Base-by-base conservation (phyloP, 192 early-diverging fungal species). In the Fimicolochytrium jonesii region DNA sequence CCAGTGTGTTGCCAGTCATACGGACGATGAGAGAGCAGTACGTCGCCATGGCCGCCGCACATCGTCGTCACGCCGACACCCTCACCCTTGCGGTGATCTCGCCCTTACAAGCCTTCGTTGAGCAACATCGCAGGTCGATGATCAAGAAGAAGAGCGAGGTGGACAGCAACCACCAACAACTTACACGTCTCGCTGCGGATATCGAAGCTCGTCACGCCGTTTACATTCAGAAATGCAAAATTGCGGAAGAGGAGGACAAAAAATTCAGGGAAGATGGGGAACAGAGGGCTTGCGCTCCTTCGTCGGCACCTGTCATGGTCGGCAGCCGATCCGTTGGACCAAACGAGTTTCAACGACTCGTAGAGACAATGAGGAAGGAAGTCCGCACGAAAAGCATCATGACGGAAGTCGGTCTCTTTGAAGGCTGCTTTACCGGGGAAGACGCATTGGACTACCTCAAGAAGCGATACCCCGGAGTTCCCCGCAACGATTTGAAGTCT, bases 61-160 rank as follows among this genome's bases (percentile, higher is more conserved):
- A 73, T 43, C 54, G 66, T 6, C 54, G 42, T 20, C 71, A 69
- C 41, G 71, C 71, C 13, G 71, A 73, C 42, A 58, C 61, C 22
- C 66, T 73, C 37, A 62, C 57, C 37, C 57, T 64, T 11, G 53
- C 61, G 2, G 66, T 59, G 28, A 22, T 73, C 47, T 48, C 66
- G 0, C 61, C 61, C 36, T 54, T 73, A 31, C 56, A 46, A 18
- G 60, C 59, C 43, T 74, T 74, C 44, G 29, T 64, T 48, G 63
- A 57, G 29, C 67, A 69, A 42, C 67, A 74, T 28, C 52, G 58
- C 15, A 28, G 51, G 23, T 36, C 53, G 29, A 43, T 74, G 49
- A 36, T 41, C 35, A 63, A 56, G 29, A 68, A 69, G 42, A 74
- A 69, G 45, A 55, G 28, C 11, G 72, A 74, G 28, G 72, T 74